These are phyloP conservation scores for Cercospora berteroae DNA, from an alignment of 2,329 filamentous ascomycete genomes.

Conservation along the genomic window DNA sequence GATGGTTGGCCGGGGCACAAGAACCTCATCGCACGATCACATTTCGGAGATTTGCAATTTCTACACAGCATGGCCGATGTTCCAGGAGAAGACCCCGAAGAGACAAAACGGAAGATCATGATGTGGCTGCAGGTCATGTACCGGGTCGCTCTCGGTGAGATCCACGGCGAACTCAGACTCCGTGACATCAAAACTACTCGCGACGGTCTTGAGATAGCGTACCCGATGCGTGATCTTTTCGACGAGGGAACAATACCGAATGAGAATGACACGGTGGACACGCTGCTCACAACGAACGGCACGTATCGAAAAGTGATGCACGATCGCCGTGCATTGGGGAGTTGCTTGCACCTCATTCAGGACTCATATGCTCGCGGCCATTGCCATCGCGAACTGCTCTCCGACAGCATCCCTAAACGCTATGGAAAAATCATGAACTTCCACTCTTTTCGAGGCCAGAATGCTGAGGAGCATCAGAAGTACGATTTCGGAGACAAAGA, in stretches of 20 bases:
- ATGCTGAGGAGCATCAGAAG: slow-evolving; percentile 12
- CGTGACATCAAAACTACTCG: not conserved
- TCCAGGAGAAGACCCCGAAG: not conserved
- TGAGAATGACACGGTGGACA: slow-evolving; percentile 1
- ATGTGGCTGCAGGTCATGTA: slow-evolving; percentile 15
- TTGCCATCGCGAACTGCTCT: not conserved
- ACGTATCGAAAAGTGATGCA: slow-evolving; percentile 8
- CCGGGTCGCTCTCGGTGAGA: slow-evolving; percentile 6
- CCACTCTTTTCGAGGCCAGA: slow-evolving; percentile 12
- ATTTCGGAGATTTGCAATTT: slow-evolving; percentile 14
- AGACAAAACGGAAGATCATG: slow-evolving; percentile 10
- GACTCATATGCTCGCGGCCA: slow-evolving; percentile 15
- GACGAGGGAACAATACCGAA: slow-evolving; percentile 2
- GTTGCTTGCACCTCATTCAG: slow-evolving; percentile 13
- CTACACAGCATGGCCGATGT: slow-evolving; percentile 14
- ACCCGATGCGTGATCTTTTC: slow-evolving; percentile 6
- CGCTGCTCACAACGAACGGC: slow-evolving; percentile 4
- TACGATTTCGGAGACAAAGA: slow-evolving; percentile 9
- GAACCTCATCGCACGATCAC: slow-evolving; percentile 13
- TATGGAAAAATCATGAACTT: slow-evolving; percentile 11
- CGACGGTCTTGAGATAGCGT: not conserved
- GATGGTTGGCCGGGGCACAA: slow-evolving; percentile 12
- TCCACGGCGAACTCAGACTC: not conserved
- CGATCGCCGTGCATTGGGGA: slow-evolving; percentile 7
- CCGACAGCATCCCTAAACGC: not conserved